Percentiles rank a stretch among this genome's conserved stretches.
Evolutionary conservation across 176 grass and related monocot genomes (phyloP).

Genomic region (Elaeis guineensis): DNA sequence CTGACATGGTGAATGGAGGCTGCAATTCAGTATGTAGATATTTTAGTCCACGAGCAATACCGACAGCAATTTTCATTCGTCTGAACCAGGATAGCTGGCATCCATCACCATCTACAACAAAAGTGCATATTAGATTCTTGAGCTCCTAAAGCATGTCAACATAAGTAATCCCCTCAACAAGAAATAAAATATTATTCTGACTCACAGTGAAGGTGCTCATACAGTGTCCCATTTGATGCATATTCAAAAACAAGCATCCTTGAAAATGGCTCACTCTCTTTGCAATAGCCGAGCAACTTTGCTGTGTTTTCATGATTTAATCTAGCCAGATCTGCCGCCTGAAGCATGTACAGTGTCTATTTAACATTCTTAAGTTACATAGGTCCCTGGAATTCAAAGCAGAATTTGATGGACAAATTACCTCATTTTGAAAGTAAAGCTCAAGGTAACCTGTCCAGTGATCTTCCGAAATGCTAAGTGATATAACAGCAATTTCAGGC

Average conservation of each 20-base stretch:
- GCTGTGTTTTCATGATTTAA: conserved; percentile 82
- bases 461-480: conserved; percentile 43
- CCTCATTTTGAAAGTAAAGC: conserved; percentile 81
- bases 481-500: conserved; percentile 79
- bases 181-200: too few species aligned
- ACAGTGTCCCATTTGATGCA: conserved; percentile 84
- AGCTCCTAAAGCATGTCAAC: too few species aligned
- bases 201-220: conserved; percentile 90
- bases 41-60: conserved; percentile 64
- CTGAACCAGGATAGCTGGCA: conserved; percentile 77
- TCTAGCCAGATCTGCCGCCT: conserved; percentile 75
- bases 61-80: conserved; percentile 91
- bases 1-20: conserved; percentile 57
- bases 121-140: too few species aligned
- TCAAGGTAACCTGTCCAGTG: conserved; percentile 76
- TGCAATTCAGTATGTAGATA: conserved; percentile 81
- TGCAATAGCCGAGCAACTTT: conserved; percentile 85
- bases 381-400: too few species aligned
- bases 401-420: background rate
- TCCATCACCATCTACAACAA: conserved; percentile 64
- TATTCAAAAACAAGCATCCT: conserved; percentile 93
- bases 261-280: conserved; percentile 78
- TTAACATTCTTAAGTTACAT: conserved; percentile 3
- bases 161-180: too few species aligned
- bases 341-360: conserved; percentile 8